Base-by-base conservation (phyloP, 108 stramenopile genomes). In the Chaetoceros muelleri region DNA sequence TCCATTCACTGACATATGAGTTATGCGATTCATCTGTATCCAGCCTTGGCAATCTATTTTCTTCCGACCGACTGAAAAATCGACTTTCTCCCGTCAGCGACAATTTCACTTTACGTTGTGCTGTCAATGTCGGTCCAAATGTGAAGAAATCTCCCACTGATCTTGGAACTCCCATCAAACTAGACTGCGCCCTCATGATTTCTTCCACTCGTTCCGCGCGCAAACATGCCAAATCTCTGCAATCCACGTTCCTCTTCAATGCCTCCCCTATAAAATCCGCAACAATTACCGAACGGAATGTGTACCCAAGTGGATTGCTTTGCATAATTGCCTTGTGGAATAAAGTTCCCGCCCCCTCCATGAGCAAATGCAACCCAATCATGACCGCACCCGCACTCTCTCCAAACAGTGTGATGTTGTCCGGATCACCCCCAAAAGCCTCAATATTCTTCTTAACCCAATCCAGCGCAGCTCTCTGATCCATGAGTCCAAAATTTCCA, bases 351-450 rank as follows among this genome's bases (percentile, higher is more conserved):
- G 72, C 74, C 24, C 73, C 75, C 28, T 89, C 75, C 87, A 81
- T 84, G 52, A 64, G 57, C 21, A 90, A 28, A 55, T 94, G 93
- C 58, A 85, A 59, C 22, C 83, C 83, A 46, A 87, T 84, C 64
- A 78, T 81, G 65, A 91, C 90, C 19, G 75, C 73, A 13, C 94
- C 94, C 0, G 90, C 86, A 51, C 72, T 74, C 50, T 83, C 84
- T 23, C 94, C 94, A 69, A 92, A 92, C 1, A 95, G 57, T 10
- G 87, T 89, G 30, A 95, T 82, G 51, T 64, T 64, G 44, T 73
- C 50, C 7, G 86, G 76, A 72, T 95, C 81, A 25, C 94, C 94
- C n/a, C 94, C 90, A 70, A 95, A 95, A 17, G 69, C 47, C 17
- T 54, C 58, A 60, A 92, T 87, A 55, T 88, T 82, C 8, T 71